Conservation (phyloP, 495 filamentous ascomycete genomes). For the Hyaloscypha finlandica region DNA sequence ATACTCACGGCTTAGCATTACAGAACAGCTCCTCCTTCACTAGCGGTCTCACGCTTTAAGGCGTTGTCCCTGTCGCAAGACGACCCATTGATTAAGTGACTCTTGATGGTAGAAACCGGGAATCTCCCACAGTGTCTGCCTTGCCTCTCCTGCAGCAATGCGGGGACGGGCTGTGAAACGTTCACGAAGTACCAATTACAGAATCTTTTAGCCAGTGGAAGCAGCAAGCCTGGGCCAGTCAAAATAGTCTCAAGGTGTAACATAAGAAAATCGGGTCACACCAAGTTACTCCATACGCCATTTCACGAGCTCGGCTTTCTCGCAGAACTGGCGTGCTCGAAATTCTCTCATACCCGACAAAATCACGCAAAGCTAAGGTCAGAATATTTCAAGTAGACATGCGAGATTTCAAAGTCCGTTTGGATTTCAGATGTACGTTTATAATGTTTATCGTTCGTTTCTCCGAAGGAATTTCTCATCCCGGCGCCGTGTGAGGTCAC, state of each 20-base stretch:
- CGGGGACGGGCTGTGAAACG: neutral
- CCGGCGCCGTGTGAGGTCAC: neutral
- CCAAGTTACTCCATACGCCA: slow-evolving; percentile 20
- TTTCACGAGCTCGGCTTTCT: slow-evolving; percentile 15
- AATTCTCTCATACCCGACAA: slow-evolving; percentile 28
- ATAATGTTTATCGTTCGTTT: neutral
- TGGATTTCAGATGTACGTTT: slow-evolving; percentile 9
- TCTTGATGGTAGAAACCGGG: no score
- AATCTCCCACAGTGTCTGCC: no score
- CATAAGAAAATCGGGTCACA: neutral
- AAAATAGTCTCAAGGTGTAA: neutral
- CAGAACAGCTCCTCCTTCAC: no score
- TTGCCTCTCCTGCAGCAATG: neutral
- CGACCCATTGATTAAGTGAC: no score
- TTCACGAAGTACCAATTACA: neutral
- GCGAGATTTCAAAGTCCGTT: neutral
- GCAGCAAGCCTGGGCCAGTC: neutral
- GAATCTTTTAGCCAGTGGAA: neutral
- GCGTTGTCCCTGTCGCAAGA: no score
- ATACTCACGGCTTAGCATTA: no score
- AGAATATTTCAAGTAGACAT: neutral
- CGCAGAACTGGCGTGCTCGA: slow-evolving; percentile 14
- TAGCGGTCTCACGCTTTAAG: no score
- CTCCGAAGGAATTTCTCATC: neutral
- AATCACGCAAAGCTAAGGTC: slow-evolving; percentile 25